These are phyloP conservation scores for Geotrichum cucujoidarum DNA, from an alignment of 1,139 yeast species.

Conservation along the genomic window DNA sequence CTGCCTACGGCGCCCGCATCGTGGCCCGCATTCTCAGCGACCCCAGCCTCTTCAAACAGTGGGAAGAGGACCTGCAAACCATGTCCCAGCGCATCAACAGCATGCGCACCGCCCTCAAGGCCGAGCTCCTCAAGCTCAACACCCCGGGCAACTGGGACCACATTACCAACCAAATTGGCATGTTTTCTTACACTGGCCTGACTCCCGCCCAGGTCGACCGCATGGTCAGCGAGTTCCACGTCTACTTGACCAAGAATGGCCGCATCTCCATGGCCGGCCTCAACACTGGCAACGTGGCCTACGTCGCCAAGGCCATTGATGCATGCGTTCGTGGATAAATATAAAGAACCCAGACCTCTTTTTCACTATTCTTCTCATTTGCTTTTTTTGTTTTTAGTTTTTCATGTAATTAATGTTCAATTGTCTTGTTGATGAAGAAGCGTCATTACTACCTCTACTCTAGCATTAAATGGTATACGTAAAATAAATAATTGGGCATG, in stretches of 20 bases:
- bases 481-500: background rate
- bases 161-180: constrained; percentile 84
- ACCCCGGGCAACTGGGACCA: constrained; percentile 78
- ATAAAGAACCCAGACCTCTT: background rate
- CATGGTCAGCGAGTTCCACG: constrained; percentile 66
- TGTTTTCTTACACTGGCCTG: constrained; percentile 92
- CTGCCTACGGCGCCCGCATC: constrained; percentile 87
- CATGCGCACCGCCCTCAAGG: constrained; percentile 53
- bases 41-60: constrained; percentile 57
- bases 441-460: background rate
- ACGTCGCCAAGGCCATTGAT: constrained; percentile 72
- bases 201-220: constrained; percentile 60
- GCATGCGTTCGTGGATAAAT: constrained; percentile 38
- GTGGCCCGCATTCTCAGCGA: constrained; percentile 70
- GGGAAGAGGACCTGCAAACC: constrained; percentile 70
- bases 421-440: background rate
- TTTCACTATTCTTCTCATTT: background rate
- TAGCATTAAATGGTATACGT: background rate
- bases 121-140: constrained; percentile 51
- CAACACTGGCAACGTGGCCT: constrained; percentile 71
- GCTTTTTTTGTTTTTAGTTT: background rate
- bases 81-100: constrained; percentile 75
- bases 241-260: constrained; percentile 85
- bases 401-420: background rate
- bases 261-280: constrained; percentile 90